Evolutionary conservation across 306 rosid species (phyloP), one percentile per base, ranked within the genome.

Genomic region (Chamaecrista fasciculata): DNA sequence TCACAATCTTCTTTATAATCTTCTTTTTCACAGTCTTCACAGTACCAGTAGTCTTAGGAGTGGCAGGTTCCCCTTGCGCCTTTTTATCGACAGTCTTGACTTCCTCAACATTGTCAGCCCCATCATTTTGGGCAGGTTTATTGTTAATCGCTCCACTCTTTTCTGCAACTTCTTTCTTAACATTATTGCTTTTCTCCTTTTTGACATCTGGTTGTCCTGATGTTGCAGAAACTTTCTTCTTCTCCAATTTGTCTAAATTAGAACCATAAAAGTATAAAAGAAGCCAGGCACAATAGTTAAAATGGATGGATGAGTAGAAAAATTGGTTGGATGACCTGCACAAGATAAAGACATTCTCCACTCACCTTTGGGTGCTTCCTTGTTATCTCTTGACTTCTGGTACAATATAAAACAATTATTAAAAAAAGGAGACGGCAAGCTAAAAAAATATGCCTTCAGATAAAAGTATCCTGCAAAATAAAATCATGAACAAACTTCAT

Each of bases 11-110:
- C 71, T 76, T 91, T 50, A 91, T 86, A 61, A 95, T 60, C 77
- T 87, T 95, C 83, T 84, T 94, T 74, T 89, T 95, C 80, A 82
- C 95, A 52, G 97, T 14, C 81, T 84, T 89, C 59, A 59, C 89
- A 60, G 23, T 76, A 21, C 85, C 73, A 12, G 84, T 36, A 57
- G 85, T 72, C 75, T 79, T 90, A 60, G 83, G 81, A 66, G 69
- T 23, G 37, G 80, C 83, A 67, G 78, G 59, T 68, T 73, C 88
- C 52, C 24, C 89, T 40, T 20, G 80, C 42, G 70, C 90, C 28
- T 85, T 81, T 66, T 81, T 87, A 70, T 77, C 94, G 46, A 66
- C 78, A 75, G 55, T 78, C 64, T 74, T 70, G 33, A 25, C 74
- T 42, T 73, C 89, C 67, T 74, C 89, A 53, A 69, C 76, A 47